Evolutionary conservation across 768 basidiomycete genomes (phyloP), one percentile per base, ranked within the genome.

Genomic region (Favolaschia claudopus): DNA sequence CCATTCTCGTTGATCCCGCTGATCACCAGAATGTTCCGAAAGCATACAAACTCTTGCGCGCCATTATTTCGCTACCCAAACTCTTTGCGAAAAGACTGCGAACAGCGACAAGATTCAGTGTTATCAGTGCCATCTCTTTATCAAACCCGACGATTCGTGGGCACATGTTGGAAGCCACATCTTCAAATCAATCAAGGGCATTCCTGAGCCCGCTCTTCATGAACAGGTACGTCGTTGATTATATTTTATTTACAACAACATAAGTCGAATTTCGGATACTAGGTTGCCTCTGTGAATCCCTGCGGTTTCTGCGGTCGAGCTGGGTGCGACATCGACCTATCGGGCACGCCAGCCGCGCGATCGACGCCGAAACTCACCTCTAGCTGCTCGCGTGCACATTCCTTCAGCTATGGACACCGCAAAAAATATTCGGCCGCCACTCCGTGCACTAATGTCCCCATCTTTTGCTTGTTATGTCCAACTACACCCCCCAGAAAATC

Each of bases 351-450:
- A 2, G 46, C 38, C 6, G 13, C 9, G 2, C 22, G 44, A 2
- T n/a, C 28, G 22, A 38, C 7, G 9, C 25, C 40, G 25, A 44
- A 45, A 22, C 10, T n/a, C 3, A 45, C 43, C 1, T 55, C 53
- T 8, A 1, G 17, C 7, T 55, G 53, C 19, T 13, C 15, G 1
- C 52, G 42, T 4, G 32, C 28, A 31, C 52, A 54, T 15, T n/a
- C 52, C 3, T 54, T 54, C n/a, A 14, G 25, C 1, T 44, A 44
- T 15, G 52, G 52, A 6, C 22, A 25, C 14, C 42, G 42, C 8
- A 54, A 54, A 14, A 54, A 54, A 22, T 54, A n/a, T n/a, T n/a
- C n/a, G n/a, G n/a, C 25, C 14, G 27, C 42, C 6, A 54, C 52
- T 8, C 42, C 52, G 10, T 54, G 17, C 1, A 54, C 52, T 1